Conservation (phyloP, 2,329 filamentous ascomycete genomes). For the Colletotrichum somersetense region DNA sequence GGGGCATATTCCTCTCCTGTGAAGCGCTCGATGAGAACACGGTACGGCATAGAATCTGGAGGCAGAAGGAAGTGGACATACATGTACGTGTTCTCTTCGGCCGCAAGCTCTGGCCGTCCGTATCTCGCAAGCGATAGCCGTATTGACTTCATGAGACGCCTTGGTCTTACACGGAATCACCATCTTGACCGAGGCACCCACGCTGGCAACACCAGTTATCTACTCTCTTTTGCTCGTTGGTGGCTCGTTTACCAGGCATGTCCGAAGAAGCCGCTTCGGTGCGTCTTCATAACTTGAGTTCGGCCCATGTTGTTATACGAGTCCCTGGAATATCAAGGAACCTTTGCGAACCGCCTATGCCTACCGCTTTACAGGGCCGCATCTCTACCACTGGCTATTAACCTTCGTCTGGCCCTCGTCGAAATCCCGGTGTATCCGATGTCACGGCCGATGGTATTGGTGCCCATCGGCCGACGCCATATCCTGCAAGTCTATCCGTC, state of each 20-base stretch:
- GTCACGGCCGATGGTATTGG: background rate
- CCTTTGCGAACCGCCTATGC: background rate
- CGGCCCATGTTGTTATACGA: background rate
- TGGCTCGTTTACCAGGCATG: background rate
- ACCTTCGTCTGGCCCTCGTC: background rate
- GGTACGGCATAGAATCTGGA: background rate
- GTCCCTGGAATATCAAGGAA: background rate
- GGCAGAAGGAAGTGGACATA: background rate
- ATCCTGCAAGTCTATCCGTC: background rate
- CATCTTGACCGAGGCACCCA: background rate
- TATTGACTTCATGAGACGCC: background rate
- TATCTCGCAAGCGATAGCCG: conserved; percentile 6
- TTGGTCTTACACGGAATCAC: no score
- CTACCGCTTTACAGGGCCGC: background rate
- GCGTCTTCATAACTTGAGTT: background rate
- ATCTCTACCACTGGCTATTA: no score
- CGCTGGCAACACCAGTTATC: background rate
- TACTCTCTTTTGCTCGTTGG: background rate
- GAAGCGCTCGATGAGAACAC: background rate
- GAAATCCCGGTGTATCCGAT: background rate
- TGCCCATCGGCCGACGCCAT: conserved; percentile 20
- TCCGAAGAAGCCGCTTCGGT: background rate
- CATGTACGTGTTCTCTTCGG: background rate
- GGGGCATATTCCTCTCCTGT: background rate
- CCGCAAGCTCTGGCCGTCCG: background rate